Conservation (phyloP, 495 filamentous ascomycete species). For the Aspergillus avenaceus region DNA sequence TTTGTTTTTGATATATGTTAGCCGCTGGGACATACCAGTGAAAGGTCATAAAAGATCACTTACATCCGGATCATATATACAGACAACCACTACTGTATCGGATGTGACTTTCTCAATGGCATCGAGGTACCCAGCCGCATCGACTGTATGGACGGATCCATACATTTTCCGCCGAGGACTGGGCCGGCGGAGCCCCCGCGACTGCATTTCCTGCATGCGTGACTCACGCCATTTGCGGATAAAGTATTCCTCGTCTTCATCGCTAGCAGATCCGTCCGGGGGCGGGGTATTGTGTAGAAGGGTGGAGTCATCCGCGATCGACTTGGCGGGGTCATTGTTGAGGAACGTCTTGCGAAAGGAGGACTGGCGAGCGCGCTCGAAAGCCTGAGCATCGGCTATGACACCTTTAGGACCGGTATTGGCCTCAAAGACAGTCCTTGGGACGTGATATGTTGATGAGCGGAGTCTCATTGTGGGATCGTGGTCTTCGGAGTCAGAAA, state of each 20-base stretch:
- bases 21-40: too few species aligned
- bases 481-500: slow-evolving; percentile 45
- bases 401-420: slow-evolving; percentile 98
- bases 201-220: slow-evolving; percentile 73
- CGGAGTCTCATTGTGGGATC: slow-evolving; percentile 39
- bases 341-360: slow-evolving; percentile 52
- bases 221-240: slow-evolving; percentile 77
- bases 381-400: slow-evolving; percentile 90
- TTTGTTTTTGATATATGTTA: slow-evolving; percentile 36
- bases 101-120: slow-evolving; percentile 83
- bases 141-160: slow-evolving; percentile 76
- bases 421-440: slow-evolving; percentile 65
- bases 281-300: slow-evolving; percentile 42
- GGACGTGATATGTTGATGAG: slow-evolving; percentile 41
- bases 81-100: slow-evolving; percentile 88
- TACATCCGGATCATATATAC: slow-evolving; percentile 89
- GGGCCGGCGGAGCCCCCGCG: slow-evolving; percentile 44
- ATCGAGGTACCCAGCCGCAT: slow-evolving; percentile 88
- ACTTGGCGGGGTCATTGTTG: slow-evolving; percentile 26
- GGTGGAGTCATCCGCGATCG: slow-evolving; percentile 36
- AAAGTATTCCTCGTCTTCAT: slow-evolving; percentile 77
- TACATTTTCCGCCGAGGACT: slow-evolving; percentile 71
- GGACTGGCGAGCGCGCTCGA: slow-evolving; percentile 73
- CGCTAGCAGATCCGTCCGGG: slow-evolving; percentile 35
- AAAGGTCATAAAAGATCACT: slow-evolving; percentile 19